Percentiles rank a stretch among this genome's conserved stretches.
phyloP scores from a whole-genome alignment of 2,329 filamentous ascomycete genomes.

The Fusarium algeriense region DNA sequence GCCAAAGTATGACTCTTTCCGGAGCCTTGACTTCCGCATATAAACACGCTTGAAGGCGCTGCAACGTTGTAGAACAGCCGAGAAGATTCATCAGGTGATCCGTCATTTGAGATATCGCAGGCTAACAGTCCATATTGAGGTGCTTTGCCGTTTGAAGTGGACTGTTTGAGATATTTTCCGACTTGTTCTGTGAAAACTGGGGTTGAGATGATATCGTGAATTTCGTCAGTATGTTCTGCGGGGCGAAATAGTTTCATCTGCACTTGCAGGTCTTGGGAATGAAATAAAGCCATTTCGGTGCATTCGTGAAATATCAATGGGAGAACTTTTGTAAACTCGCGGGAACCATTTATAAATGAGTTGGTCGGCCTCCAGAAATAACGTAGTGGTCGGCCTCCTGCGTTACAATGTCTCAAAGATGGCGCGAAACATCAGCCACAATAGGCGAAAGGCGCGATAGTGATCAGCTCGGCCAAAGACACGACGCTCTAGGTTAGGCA shows the following conservation, averaged over 20 bases:
- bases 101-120: neutral
- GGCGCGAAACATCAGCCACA: no score
- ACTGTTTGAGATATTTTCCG: neutral
- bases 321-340: neutral
- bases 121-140: neutral
- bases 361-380: neutral
- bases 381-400: neutral
- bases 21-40: slow-evolving; percentile 2
- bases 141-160: neutral
- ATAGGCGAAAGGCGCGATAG: no score
- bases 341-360: neutral
- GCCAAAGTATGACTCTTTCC: neutral
- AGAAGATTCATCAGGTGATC: neutral
- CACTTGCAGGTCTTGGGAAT: neutral
- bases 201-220: neutral
- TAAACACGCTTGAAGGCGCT: neutral
- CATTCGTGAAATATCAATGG: neutral
- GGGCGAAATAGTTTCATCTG: neutral
- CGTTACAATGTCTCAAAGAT: neutral
- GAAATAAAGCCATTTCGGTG: neutral
- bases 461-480: no score
- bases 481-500: no score
- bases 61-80: neutral
- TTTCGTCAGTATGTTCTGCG: neutral
- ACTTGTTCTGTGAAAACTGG: neutral